Evolutionary conservation across 371 early-diverging fungal species (phyloP).

Genomic region (Coemansia sp.): DNA sequence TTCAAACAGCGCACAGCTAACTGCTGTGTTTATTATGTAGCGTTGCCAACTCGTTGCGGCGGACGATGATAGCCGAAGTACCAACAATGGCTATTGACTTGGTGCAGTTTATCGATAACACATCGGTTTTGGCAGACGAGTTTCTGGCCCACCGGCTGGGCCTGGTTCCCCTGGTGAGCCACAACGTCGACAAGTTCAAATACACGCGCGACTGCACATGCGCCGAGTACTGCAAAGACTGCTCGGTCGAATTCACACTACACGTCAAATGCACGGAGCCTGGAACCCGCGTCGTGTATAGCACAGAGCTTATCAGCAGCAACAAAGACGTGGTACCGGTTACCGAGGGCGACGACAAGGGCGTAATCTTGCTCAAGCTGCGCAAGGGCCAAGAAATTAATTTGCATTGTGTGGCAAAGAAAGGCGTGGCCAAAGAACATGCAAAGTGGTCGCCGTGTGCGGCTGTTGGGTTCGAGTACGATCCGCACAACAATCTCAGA

Average conservation of each 20-base stretch:
- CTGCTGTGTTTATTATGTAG: slow-evolving; percentile 45
- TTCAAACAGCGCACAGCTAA: background rate
- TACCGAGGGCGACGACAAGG: slow-evolving; percentile 67
- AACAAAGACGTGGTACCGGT: slow-evolving; percentile 81
- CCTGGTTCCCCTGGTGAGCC: slow-evolving; percentile 90
- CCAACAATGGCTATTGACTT: slow-evolving; percentile 99
- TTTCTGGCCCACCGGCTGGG: slow-evolving; percentile 98
- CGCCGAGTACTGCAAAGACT: slow-evolving; percentile 81
- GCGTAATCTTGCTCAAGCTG: slow-evolving; percentile 89
- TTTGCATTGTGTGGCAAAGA: slow-evolving; percentile 83
- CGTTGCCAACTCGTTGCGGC: slow-evolving; percentile 95
- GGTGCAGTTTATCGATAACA: slow-evolving; percentile 94
- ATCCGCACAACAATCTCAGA: slow-evolving; percentile 91
- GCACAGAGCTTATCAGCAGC: slow-evolving; percentile 75
- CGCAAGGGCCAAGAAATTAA: slow-evolving; percentile 91
- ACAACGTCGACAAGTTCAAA: slow-evolving; percentile 74
- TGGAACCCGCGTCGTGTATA: slow-evolving; percentile 76
- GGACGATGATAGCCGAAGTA: slow-evolving; percentile 97
- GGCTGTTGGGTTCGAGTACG: slow-evolving; percentile 95
- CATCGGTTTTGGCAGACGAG: slow-evolving; percentile 97
- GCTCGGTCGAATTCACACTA: slow-evolving; percentile 87
- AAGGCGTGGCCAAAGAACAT: slow-evolving; percentile 97
- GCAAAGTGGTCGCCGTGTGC: slow-evolving; percentile 98
- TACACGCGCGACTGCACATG: slow-evolving; percentile 92
- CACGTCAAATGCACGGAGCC: slow-evolving; percentile 83